Conservation (phyloP, 176 grass and related monocot species). For the Triticum dicoccoides region DNA sequence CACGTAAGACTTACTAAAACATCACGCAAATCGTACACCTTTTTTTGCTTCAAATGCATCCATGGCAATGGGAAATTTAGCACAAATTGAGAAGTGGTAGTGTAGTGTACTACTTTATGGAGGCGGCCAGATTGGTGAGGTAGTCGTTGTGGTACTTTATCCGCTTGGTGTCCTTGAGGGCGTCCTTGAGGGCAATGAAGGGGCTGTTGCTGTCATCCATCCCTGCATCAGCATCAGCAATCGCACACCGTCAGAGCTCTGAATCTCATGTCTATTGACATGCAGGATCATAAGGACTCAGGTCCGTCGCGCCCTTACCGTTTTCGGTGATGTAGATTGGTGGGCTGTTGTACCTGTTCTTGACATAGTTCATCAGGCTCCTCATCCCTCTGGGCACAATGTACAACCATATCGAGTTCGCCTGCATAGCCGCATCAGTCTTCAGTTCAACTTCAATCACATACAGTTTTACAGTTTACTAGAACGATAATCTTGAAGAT, state of each 20-base stretch:
- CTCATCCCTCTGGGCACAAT: constrained; percentile 84
- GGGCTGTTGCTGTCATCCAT: constrained; percentile 79
- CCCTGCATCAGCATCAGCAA: constrained; percentile 34
- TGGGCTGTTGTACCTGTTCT: constrained; percentile 73
- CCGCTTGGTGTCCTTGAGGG: constrained; percentile 78
- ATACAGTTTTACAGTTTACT: background rate
- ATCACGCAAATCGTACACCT: background rate
- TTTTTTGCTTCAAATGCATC: background rate
- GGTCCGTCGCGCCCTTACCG: constrained; percentile 25
- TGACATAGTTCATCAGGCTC: constrained; percentile 93
- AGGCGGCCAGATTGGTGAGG: constrained; percentile 61
- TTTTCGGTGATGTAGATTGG: constrained; percentile 90
- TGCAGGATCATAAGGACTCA: background rate
- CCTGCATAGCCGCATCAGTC: constrained; percentile 28
- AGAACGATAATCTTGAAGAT: background rate
- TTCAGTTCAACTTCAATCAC: background rate
- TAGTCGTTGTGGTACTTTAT: constrained; percentile 83
- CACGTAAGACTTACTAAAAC: background rate
- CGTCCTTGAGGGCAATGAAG: constrained; percentile 67
- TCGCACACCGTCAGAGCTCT: background rate
- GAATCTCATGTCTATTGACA: background rate
- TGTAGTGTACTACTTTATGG: constrained; percentile 48
- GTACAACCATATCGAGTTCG: constrained; percentile 83
- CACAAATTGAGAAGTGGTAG: background rate
- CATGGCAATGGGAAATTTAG: background rate